Evolutionary conservation across 176 grass and related monocot genomes (phyloP).

Genomic region (Puya raimondii): DNA sequence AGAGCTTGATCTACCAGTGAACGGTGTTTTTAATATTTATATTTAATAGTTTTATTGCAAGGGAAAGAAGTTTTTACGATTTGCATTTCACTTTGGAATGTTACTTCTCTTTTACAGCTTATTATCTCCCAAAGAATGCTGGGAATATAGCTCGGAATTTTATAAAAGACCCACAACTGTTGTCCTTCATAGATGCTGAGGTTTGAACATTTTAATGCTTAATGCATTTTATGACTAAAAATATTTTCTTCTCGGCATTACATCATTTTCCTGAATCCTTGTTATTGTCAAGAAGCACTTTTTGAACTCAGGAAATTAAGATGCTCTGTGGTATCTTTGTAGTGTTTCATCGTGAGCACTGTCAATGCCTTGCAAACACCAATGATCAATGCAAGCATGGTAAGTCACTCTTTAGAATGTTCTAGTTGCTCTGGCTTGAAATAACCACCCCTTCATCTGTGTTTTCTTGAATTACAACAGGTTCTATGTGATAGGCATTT

Average conservation of each 20-base stretch:
- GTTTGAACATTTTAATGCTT: conserved; percentile 62
- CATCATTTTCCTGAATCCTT: neutral
- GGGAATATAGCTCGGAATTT: conserved; percentile 90
- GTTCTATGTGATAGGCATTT: conserved; percentile 97
- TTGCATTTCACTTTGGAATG: neutral
- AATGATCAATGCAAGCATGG: conserved; percentile 99
- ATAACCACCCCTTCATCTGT: conserved; percentile 9
- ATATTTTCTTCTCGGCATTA: conserved; percentile 4
- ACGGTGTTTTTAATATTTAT: neutral
- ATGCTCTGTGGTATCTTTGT: conserved; percentile 18
- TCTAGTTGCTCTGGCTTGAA: conserved; percentile 8
- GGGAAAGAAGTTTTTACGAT: conserved; percentile 1
- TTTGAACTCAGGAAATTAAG: conserved; percentile 12
- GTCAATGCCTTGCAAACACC: conserved; percentile 90
- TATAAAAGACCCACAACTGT: conserved; percentile 84
- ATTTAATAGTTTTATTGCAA: neutral
- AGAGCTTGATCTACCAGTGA: too few species aligned
- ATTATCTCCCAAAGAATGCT: conserved; percentile 92
- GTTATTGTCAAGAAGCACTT: neutral
- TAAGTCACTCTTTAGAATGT: conserved; percentile 27
- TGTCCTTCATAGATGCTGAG: conserved; percentile 99
- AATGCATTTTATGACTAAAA: conserved; percentile 14
- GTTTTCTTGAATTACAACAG: conserved; percentile 44
- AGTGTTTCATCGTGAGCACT: conserved; percentile 99
- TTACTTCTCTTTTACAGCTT: conserved; percentile 43